Conservation (phyloP, 305 asterid genomes). For the Fraxinus nigra region DNA sequence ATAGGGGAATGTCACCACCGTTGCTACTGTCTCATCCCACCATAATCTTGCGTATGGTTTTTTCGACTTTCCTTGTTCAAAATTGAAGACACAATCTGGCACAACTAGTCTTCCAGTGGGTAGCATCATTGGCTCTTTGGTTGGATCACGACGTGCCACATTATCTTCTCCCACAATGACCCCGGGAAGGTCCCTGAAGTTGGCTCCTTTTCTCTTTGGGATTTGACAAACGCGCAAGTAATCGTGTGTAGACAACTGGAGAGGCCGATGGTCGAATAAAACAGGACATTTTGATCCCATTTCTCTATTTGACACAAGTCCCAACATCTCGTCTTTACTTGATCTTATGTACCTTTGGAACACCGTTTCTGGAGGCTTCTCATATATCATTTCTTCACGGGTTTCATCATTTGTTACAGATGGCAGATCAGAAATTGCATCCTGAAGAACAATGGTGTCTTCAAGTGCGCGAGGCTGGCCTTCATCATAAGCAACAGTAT, state of each 20-base stretch:
- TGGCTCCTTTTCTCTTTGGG: constrained; percentile 51
- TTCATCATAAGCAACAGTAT: constrained; percentile 47
- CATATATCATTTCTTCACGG: constrained; percentile 45
- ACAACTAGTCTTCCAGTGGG: constrained; percentile 42
- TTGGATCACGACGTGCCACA: constrained; percentile 40
- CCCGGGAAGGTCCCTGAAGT: constrained; percentile 47
- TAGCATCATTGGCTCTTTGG: constrained; percentile 35
- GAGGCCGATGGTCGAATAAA: constrained; percentile 48
- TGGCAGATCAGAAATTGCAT: constrained; percentile 56
- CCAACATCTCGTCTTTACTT: constrained; percentile 33
- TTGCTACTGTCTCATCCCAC: constrained; percentile 58
- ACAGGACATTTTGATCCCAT: background rate
- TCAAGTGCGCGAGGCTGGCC: constrained; percentile 40
- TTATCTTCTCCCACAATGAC: constrained; percentile 40
- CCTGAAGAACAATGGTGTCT: constrained; percentile 37
- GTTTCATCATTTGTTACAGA: constrained; percentile 31
- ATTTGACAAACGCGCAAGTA: constrained; percentile 38
- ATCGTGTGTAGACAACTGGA: constrained; percentile 33
- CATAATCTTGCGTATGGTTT: constrained; percentile 46
- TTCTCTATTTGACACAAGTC: constrained; percentile 7
- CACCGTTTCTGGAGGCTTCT: constrained; percentile 40
- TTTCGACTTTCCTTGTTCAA: constrained; percentile 39
- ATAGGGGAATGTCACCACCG: constrained; percentile 41
- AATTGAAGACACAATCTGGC: constrained; percentile 30
- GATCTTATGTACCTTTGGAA: constrained; percentile 39